A percentile compares a stretch with the other conserved stretches of the same genome.
Evolutionary conservation across 441 rosid genomes (phyloP).

Genomic region (Pelargonium australe): DNA sequence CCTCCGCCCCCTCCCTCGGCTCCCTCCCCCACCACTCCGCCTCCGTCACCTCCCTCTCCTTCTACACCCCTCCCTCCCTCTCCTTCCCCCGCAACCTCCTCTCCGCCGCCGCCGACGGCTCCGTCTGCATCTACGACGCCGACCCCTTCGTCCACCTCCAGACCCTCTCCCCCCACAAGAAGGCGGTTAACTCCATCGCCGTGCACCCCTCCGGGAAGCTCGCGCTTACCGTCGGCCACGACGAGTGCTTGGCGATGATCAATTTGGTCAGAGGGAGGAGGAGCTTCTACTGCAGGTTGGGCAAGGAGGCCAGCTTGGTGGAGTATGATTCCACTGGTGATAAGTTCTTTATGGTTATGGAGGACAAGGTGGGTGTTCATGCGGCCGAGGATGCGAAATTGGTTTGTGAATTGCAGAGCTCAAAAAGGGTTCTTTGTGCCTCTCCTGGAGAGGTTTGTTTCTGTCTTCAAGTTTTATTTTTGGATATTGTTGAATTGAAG

Average conservation of each 20-base stretch:
- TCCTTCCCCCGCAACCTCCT: slow-evolving; percentile 81
- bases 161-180: slow-evolving; percentile 58
- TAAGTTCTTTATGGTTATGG: slow-evolving; percentile 64
- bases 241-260: slow-evolving; percentile 75
- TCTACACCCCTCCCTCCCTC: slow-evolving; percentile 62
- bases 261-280: slow-evolving; percentile 84
- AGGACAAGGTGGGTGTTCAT: slow-evolving; percentile 58
- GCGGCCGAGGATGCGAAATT: slow-evolving; percentile 77
- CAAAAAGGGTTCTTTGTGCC: slow-evolving; percentile 67
- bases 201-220: slow-evolving; percentile 79
- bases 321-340: slow-evolving; percentile 57
- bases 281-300: slow-evolving; percentile 65
- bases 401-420: slow-evolving; percentile 48
- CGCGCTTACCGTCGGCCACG: slow-evolving; percentile 70
- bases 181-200: slow-evolving; percentile 58
- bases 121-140: slow-evolving; percentile 68
- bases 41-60: slow-evolving; percentile 62
- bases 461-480: not conserved
- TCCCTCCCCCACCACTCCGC: slow-evolving; percentile 59
- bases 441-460: slow-evolving; percentile 62
- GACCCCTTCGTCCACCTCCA: slow-evolving; percentile 77
- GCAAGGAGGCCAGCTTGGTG: slow-evolving; percentile 62
- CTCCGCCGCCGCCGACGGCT: slow-evolving; percentile 74
- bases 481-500: not conserved
- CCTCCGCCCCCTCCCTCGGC: slow-evolving; percentile 77